Evolutionary conservation across 768 basidiomycete genomes (phyloP).

Genomic region (Podaxis sp.): DNA sequence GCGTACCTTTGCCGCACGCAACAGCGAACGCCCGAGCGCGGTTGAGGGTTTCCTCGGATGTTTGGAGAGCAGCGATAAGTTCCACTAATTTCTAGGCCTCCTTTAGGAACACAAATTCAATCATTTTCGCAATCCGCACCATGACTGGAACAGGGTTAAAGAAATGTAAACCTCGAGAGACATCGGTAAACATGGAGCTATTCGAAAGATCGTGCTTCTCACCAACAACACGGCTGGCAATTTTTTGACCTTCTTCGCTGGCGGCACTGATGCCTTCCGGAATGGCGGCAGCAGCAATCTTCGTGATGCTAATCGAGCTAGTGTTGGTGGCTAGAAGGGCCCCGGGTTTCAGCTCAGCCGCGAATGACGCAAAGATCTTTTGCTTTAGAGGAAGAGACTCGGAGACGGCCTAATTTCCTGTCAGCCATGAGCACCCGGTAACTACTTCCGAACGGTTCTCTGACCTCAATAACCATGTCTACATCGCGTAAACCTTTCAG

Average conservation of each 20-base stretch:
- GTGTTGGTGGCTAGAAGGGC: constrained; percentile 92
- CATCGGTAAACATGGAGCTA: neutral
- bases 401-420: constrained; percentile 67
- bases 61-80: constrained; percentile 91
- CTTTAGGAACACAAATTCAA: neutral
- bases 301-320: constrained; percentile 92
- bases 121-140: constrained; percentile 44
- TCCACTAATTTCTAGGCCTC: constrained; percentile 85
- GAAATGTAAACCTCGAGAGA: constrained; percentile 74
- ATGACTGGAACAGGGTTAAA: constrained; percentile 98
- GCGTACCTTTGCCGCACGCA: constrained; percentile 85
- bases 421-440: neutral
- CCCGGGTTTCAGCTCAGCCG: constrained; percentile 63
- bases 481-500: constrained; percentile 69
- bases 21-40: constrained; percentile 78
- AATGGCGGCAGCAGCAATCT: constrained; percentile 82
- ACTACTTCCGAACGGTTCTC: constrained; percentile 16
- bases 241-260: constrained; percentile 61
- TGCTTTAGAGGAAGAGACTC: constrained; percentile 81
- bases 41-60: constrained; percentile 71
- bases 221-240: constrained; percentile 82
- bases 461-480: constrained; percentile 89
- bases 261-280: constrained; percentile 55
- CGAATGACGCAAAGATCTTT: constrained; percentile 69
- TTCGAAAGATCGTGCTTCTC: constrained; percentile 19